A percentile compares a stretch with the other conserved stretches of the same genome.
phyloP scores from a whole-genome alignment of 495 filamentous ascomycete genomes.

The Penicillium ochrochloron region DNA sequence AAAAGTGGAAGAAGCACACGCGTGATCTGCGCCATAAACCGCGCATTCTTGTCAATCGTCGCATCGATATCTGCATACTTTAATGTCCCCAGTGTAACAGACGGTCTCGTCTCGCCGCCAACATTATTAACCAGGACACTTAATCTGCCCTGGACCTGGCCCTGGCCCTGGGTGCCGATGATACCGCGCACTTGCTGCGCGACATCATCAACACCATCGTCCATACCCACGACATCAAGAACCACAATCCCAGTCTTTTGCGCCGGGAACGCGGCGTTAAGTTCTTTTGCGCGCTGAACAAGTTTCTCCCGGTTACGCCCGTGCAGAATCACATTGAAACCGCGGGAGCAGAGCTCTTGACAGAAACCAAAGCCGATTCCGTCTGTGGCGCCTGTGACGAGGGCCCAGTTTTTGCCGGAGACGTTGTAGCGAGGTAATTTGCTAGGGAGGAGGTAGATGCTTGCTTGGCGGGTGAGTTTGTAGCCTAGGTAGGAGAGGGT shows the following conservation, averaged over 20 bases:
- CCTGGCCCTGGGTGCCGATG: constrained; percentile 15
- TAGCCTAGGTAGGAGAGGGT: constrained; percentile 20
- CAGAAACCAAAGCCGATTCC: constrained; percentile 61
- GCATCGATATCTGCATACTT: constrained; percentile 30
- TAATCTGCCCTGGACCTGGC: constrained; percentile 25
- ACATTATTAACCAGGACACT: constrained; percentile 57
- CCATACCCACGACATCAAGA: constrained; percentile 36
- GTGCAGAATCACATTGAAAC: constrained; percentile 64
- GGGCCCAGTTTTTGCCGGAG: constrained; percentile 49
- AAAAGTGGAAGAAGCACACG: constrained; percentile 42
- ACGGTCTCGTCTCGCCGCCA: constrained; percentile 35
- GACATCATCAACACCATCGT: constrained; percentile 26
- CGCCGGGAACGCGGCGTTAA: constrained; percentile 37
- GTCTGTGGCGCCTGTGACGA: constrained; percentile 63
- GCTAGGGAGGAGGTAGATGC: constrained; percentile 27
- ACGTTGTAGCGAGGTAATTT: constrained; percentile 27
- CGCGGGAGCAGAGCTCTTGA: constrained; percentile 52
- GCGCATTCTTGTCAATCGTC: constrained; percentile 41
- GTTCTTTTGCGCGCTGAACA: constrained; percentile 27
- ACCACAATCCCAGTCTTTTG: constrained; percentile 32
- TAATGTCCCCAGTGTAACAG: constrained; percentile 27
- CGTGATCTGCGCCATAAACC: constrained; percentile 50
- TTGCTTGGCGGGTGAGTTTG: constrained; percentile 27
- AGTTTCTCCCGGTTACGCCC: constrained; percentile 58
- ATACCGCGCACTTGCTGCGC: constrained; percentile 23